phyloP scores from a whole-genome alignment of 192 early-diverging fungal genomes.

The Coemansia sp. region DNA sequence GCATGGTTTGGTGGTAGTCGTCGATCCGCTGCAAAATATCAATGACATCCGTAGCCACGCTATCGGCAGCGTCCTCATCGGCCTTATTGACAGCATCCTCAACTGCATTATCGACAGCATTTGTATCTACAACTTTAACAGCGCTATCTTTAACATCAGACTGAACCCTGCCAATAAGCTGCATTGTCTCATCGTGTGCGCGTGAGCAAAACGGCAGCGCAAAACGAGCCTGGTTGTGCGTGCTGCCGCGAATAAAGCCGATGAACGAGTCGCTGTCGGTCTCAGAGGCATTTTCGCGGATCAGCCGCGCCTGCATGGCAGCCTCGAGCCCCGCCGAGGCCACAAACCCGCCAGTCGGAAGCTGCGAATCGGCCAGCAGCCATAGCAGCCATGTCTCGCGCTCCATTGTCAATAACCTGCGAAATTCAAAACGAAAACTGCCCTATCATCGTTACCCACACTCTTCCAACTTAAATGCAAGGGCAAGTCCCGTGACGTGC shows the following conservation, averaged over 20 bases:
- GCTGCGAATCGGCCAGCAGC: slow-evolving; percentile 86
- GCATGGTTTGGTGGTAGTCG: slow-evolving; percentile 44
- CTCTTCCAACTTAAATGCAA: neutral
- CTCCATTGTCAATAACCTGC: slow-evolving; percentile 24
- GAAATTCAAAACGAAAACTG: neutral
- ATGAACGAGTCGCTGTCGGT: slow-evolving; percentile 26
- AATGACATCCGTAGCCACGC: slow-evolving; percentile 9
- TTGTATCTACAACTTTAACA: slow-evolving; percentile 16
- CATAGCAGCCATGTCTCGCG: slow-evolving; percentile 72
- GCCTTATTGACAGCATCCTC: slow-evolving; percentile 7
- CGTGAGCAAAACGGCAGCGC: slow-evolving; percentile 67
- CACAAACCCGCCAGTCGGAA: slow-evolving; percentile 95
- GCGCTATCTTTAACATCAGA: slow-evolving; percentile 16
- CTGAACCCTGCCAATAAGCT: neutral
- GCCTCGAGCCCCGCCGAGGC: slow-evolving; percentile 90
- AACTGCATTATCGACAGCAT: neutral
- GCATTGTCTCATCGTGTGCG: slow-evolving; percentile 15
- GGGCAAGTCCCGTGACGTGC: neutral
- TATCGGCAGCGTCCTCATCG: slow-evolving; percentile 15
- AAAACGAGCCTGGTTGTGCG: slow-evolving; percentile 70
- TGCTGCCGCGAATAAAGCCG: slow-evolving; percentile 59
- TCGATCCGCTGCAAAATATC: slow-evolving; percentile 19
- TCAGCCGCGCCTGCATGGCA: slow-evolving; percentile 69
- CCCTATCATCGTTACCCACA: neutral
- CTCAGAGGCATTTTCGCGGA: slow-evolving; percentile 26